These are phyloP conservation scores for Fusarium succisae DNA, from an alignment of 2,329 filamentous ascomycete genomes.

Conservation along the genomic window DNA sequence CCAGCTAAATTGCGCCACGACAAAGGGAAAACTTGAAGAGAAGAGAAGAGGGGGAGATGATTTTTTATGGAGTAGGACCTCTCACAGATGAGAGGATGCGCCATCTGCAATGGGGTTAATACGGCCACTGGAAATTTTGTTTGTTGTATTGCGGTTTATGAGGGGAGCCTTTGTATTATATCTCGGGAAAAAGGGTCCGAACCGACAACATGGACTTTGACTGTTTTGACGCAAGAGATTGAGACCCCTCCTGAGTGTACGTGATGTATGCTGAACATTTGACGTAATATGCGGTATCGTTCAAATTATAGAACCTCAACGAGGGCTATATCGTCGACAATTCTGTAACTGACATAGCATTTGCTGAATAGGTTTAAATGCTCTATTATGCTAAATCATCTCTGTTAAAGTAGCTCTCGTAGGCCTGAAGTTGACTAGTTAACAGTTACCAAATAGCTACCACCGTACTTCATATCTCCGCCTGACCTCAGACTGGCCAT, in stretches of 20 bases:
- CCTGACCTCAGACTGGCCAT: not conserved
- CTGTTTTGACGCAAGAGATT: conserved; percentile 30
- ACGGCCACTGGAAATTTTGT: conserved; percentile 41
- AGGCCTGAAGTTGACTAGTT: not conserved
- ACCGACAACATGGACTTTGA: conserved; percentile 38
- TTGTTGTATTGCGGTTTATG: conserved; percentile 43
- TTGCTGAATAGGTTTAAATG: not conserved
- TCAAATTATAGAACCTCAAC: not conserved
- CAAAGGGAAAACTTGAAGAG: not conserved
- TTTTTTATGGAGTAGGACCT: conserved; percentile 36
- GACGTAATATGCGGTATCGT: not conserved
- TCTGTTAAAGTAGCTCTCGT: not conserved
- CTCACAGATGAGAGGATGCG: conserved; percentile 30
- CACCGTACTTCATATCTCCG: not conserved
- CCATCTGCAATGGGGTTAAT: conserved; percentile 41
- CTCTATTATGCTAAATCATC: not conserved
- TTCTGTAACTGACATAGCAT: too few species aligned
- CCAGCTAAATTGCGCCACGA: conserved; percentile 57
- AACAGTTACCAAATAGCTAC: not conserved
- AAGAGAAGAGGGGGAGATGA: conserved; percentile 16
- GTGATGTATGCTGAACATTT: not conserved
- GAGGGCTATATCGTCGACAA: not conserved
- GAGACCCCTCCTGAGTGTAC: not conserved
- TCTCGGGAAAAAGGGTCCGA: conserved; percentile 42
- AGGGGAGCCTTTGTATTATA: conserved; percentile 47